A percentile compares a stretch with the other conserved stretches of the same genome.
Evolutionary conservation across 2,329 filamentous ascomycete species (phyloP).

Genomic region (Raffaelea arxii): DNA sequence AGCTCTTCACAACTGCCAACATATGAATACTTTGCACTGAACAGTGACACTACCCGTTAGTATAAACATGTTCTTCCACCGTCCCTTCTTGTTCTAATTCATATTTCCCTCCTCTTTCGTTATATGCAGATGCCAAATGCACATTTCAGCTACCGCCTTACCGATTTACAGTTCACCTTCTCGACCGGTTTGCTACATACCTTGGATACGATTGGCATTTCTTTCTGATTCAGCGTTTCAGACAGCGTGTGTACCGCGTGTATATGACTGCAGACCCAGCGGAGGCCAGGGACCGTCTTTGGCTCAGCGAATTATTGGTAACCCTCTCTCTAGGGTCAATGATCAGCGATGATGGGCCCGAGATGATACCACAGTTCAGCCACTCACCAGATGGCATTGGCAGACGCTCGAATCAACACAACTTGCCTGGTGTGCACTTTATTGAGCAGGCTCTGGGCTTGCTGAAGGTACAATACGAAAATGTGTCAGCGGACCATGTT

Average conservation of each 20-base stretch:
- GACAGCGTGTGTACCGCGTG: not conserved
- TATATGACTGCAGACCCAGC: slow-evolving; percentile 1
- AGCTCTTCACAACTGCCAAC: not conserved
- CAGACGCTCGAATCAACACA: no score
- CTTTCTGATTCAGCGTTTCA: slow-evolving; percentile 3
- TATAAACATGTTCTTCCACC: no score
- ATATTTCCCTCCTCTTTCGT: not conserved
- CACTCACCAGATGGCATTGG: no score
- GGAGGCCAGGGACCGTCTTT: slow-evolving; percentile 4
- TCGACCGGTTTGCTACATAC: slow-evolving; percentile 3
- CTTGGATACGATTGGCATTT: slow-evolving; percentile 7
- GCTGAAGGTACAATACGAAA: slow-evolving; percentile 5
- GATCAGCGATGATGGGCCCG: slow-evolving; percentile 2
- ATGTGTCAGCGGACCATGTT: slow-evolving; percentile 5
- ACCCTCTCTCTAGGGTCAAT: slow-evolving; percentile 2
- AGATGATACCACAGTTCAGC: not conserved
- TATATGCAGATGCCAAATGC: slow-evolving; percentile 4
- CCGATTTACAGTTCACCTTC: slow-evolving; percentile 1
- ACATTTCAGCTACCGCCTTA: slow-evolving; percentile 6
- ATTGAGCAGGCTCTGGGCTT: slow-evolving; percentile 6
- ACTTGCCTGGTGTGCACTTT: slow-evolving; percentile 1
- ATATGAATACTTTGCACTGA: slow-evolving; percentile 7
- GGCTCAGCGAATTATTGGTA: slow-evolving; percentile 5
- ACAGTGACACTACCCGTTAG: slow-evolving; percentile 5
- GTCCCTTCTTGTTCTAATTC: not conserved